Conservation (phyloP, 2,329 filamentous ascomycete species). For the Chalaropsis ovoidea region DNA sequence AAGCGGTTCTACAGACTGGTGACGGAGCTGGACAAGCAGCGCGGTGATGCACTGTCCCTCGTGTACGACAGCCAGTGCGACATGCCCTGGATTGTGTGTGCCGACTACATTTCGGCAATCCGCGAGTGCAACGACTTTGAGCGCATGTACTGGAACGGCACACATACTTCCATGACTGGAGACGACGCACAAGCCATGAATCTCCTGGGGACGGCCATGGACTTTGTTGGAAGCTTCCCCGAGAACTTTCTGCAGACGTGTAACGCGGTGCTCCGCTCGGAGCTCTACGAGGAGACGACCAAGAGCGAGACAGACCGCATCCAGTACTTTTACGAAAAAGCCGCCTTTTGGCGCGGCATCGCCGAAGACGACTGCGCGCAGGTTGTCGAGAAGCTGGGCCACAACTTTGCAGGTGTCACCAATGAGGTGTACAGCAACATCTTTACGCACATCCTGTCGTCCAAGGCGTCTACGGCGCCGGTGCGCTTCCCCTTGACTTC, state of each 20-base stretch:
- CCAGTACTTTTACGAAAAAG: constrained; percentile 65
- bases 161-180: constrained; percentile 36
- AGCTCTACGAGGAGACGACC: constrained; percentile 64
- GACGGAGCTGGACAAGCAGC: constrained; percentile 73
- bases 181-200: constrained; percentile 46
- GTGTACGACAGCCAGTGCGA: constrained; percentile 60
- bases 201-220: constrained; percentile 58
- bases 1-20: constrained; percentile 78
- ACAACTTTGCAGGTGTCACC: constrained; percentile 51
- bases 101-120: constrained; percentile 70
- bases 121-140: constrained; percentile 72
- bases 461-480: constrained; percentile 32
- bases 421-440: constrained; percentile 46
- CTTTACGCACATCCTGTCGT: constrained; percentile 32
- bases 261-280: constrained; percentile 55
- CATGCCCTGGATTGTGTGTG: constrained; percentile 73
- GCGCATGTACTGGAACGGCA: constrained; percentile 47
- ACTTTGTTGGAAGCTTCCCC: constrained; percentile 61
- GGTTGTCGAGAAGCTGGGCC: constrained; percentile 58
- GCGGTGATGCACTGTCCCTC: constrained; percentile 71
- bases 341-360: constrained; percentile 67
- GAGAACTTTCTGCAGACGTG: constrained; percentile 59
- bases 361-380: constrained; percentile 69
- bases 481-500: constrained; percentile 52
- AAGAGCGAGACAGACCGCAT: constrained; percentile 64